Evolutionary conservation across 1,284 basidiomycete species (phyloP).

Genomic region (Leccinum cinnamomeum): DNA sequence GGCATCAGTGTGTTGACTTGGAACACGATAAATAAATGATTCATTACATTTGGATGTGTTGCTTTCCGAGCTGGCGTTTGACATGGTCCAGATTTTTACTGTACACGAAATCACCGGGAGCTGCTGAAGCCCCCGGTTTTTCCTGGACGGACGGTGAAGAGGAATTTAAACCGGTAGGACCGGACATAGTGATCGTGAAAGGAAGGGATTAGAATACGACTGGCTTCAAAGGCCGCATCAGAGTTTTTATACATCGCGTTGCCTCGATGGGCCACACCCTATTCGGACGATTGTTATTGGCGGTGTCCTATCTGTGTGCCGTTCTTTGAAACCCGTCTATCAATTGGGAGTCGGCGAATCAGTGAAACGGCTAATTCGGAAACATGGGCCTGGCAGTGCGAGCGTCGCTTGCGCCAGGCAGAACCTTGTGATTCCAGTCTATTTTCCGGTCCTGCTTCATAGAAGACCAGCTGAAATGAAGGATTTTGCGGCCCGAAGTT

Average conservation of each 20-base stretch:
- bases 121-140: not conserved
- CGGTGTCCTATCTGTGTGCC: not conserved
- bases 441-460: not conserved
- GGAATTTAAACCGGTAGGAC: not conserved
- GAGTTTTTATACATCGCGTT: not conserved
- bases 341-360: not conserved
- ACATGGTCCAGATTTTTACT: slow-evolving; percentile 22
- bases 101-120: slow-evolving; percentile 18
- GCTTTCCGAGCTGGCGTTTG: slow-evolving; percentile 24
- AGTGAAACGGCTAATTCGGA: not conserved
- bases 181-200: not conserved
- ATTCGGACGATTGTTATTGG: not conserved
- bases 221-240: not conserved
- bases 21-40: not conserved
- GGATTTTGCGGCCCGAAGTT: not conserved
- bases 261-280: not conserved
- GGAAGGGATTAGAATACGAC: not conserved
- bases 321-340: not conserved
- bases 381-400: not conserved
- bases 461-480: not conserved
- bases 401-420: not conserved
- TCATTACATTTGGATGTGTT: slow-evolving; percentile 31
- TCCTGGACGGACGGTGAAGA: not conserved
- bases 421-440: not conserved
- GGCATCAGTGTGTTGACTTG: slow-evolving; percentile 1